phyloP scores from a whole-genome alignment of 2,329 filamentous ascomycete species.

The Colletotrichum sp. region DNA sequence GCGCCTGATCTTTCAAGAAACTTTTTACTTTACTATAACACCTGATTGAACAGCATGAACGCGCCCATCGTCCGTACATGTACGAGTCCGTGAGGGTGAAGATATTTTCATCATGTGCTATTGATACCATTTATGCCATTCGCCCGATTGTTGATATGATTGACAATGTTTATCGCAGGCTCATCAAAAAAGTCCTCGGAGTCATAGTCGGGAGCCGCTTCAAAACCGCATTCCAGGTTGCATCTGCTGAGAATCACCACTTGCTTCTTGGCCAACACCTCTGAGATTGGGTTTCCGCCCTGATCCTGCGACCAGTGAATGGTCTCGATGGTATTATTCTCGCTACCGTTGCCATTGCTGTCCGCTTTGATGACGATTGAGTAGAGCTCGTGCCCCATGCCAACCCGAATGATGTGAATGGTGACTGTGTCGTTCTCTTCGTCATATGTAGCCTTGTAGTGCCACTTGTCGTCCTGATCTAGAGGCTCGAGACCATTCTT shows the following conservation, averaged over 20 bases:
- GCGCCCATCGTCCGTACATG: no score
- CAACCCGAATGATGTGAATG: neutral
- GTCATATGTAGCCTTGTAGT: neutral
- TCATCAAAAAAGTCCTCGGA: neutral
- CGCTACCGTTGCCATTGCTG: neutral
- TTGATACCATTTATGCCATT: neutral
- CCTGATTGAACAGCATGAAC: no score
- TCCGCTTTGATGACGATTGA: neutral
- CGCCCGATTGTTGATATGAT: neutral
- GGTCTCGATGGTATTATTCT: neutral
- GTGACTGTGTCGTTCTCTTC: neutral
- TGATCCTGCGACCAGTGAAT: neutral
- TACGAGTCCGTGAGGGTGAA: no score
- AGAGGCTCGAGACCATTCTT: neutral
- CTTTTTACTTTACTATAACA: no score
- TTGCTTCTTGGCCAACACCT: neutral
- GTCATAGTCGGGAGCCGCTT: neutral
- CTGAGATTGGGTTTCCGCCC: neutral
- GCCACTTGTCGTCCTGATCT: neutral
- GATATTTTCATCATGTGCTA: no score
- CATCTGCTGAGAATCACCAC: neutral
- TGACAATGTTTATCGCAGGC: neutral
- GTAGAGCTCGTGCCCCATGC: neutral
- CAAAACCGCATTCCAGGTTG: neutral
- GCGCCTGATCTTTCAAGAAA: no score